Evolutionary conservation across 805 yeast genomes (phyloP).

Genomic region (Barnettozyma pratensis): DNA sequence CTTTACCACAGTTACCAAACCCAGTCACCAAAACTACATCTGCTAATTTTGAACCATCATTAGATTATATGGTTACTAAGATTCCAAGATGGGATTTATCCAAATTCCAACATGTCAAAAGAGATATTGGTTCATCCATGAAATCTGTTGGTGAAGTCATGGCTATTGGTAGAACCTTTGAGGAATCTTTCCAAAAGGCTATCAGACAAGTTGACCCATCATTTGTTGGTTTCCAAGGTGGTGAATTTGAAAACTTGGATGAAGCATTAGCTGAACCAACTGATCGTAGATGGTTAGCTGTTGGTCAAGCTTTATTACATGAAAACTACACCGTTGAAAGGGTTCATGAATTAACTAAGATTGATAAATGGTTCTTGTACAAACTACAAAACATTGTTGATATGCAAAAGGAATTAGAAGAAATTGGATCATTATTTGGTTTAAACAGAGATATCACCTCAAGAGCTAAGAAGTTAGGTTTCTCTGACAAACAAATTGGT

Average conservation of each 20-base stretch:
- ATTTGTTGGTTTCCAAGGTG: conserved; percentile 87
- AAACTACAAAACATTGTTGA: conserved; percentile 86
- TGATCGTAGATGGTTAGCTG: conserved; percentile 96
- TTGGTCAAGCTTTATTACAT: conserved; percentile 92
- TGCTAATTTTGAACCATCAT: conserved; percentile 95
- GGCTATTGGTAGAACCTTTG: conserved; percentile 98
- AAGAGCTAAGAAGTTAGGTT: conserved; percentile 89
- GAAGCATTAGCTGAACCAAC: conserved; percentile 78
- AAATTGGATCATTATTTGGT: conserved; percentile 49
- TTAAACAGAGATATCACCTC: conserved; percentile 65
- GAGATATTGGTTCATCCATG: conserved; percentile 94
- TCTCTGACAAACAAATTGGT: conserved; percentile 92
- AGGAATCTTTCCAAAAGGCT: conserved; percentile 97
- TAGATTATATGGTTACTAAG: conserved; percentile 94
- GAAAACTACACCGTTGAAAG: conserved; percentile 87
- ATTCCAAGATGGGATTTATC: conserved; percentile 98
- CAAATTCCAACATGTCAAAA: conserved; percentile 91
- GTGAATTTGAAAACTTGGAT: conserved; percentile 71
- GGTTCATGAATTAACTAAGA: conserved; percentile 87
- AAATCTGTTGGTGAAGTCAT: conserved; percentile 98
- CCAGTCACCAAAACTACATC: conserved; percentile 95
- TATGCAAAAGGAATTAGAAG: conserved; percentile 77
- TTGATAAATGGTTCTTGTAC: conserved; percentile 93
- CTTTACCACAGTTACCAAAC: conserved; percentile 91
- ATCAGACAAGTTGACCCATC: conserved; percentile 94